These are phyloP conservation scores for Talaromyces borbonicus DNA, from an alignment of 495 filamentous ascomycete genomes.

Conservation along the genomic window DNA sequence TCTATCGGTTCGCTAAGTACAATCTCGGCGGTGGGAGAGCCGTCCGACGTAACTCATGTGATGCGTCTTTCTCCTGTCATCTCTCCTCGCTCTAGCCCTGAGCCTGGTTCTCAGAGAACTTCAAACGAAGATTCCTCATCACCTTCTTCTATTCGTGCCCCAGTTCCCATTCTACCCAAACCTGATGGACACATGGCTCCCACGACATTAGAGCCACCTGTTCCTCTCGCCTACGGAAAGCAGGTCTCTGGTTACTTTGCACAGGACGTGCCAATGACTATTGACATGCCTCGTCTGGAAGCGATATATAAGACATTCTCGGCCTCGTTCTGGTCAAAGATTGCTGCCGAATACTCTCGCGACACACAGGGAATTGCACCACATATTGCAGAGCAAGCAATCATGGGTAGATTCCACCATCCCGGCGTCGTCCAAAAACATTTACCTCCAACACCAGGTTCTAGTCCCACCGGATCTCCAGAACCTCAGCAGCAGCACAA, in stretches of 20 bases:
- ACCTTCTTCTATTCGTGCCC: slow-evolving; percentile 30
- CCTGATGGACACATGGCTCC: slow-evolving; percentile 29
- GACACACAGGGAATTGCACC: slow-evolving; percentile 49
- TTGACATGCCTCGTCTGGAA: slow-evolving; percentile 60
- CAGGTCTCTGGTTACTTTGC: slow-evolving; percentile 20
- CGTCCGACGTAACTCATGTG: slow-evolving; percentile 16
- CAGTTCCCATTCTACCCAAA: slow-evolving; percentile 52
- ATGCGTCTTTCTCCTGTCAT: slow-evolving; percentile 23
- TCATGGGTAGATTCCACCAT: slow-evolving; percentile 1
- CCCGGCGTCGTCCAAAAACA: neutral
- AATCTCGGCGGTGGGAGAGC: slow-evolving; percentile 16
- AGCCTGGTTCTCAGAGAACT: slow-evolving; percentile 17
- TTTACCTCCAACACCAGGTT: slow-evolving; percentile 10
- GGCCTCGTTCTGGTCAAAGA: slow-evolving; percentile 58
- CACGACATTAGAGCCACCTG: slow-evolving; percentile 16
- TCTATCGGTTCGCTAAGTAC: slow-evolving; percentile 33
- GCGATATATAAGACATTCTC: slow-evolving; percentile 61
- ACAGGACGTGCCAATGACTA: slow-evolving; percentile 19
- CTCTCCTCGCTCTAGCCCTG: slow-evolving; percentile 38
- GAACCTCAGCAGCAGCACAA: slow-evolving; percentile 1
- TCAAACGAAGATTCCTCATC: slow-evolving; percentile 4
- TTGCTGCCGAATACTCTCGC: slow-evolving; percentile 53
- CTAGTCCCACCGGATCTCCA: slow-evolving; percentile 7
- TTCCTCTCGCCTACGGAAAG: slow-evolving; percentile 8
- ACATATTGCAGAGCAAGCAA: slow-evolving; percentile 56